phyloP scores from a whole-genome alignment of 2,329 filamentous ascomycete species.

The Dryadomyces sulphureus region DNA sequence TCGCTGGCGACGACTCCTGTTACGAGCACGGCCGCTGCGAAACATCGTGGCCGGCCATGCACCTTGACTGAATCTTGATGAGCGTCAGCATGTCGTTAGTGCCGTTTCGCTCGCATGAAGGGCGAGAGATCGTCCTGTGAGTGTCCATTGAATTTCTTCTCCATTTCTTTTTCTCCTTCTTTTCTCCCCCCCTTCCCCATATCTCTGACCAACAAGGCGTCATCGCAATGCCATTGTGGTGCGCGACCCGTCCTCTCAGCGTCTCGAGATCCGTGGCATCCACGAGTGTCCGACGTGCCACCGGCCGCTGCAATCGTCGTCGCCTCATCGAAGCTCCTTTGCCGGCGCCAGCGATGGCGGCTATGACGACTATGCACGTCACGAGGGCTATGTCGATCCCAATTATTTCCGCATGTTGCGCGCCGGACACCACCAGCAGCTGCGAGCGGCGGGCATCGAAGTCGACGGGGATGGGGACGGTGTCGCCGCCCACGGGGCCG shows the following conservation, averaged over 20 bases:
- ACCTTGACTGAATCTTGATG: not conserved
- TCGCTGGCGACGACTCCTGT: not conserved
- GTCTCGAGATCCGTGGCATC: conserved; percentile 66
- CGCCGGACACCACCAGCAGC: conserved; percentile 26
- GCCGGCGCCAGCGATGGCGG: conserved; percentile 15
- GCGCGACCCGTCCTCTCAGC: conserved; percentile 70
- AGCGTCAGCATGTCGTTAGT: conserved; percentile 47
- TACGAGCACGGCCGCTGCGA: not conserved
- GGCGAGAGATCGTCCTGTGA: conserved; percentile 68
- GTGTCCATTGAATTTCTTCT: conserved; percentile 20
- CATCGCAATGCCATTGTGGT: conserved; percentile 88
- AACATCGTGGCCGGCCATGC: not conserved
- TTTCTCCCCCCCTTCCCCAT: not conserved
- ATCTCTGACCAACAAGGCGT: conserved; percentile 41
- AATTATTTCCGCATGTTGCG: conserved; percentile 93
- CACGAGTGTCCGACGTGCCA: conserved; percentile 86
- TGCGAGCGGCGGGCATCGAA: not conserved
- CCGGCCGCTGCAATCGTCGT: conserved; percentile 43
- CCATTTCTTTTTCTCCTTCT: not conserved
- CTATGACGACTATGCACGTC: conserved; percentile 15
- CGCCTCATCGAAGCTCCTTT: conserved; percentile 32
- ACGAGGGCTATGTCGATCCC: conserved; percentile 67
- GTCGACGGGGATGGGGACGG: not conserved
- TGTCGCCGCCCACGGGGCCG: conserved; percentile 23
- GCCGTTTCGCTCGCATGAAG: conserved; percentile 58